A percentile compares a stretch with the other conserved stretches of the same genome.
Conservation (phyloP, 2,329 filamentous ascomycete species). For the Erysiphe neolycopersici region DNA sequence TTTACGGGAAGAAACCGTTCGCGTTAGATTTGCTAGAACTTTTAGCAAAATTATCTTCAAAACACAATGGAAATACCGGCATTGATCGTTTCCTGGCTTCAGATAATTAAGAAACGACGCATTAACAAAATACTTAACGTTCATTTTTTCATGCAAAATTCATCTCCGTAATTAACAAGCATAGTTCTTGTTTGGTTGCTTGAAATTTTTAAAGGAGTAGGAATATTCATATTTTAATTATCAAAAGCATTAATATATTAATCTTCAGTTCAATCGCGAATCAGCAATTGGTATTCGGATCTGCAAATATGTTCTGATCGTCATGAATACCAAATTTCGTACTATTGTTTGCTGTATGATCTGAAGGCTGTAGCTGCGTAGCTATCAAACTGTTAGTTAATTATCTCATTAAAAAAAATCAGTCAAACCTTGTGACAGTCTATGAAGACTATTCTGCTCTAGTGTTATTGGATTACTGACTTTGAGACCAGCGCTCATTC, state of each 20-base stretch:
- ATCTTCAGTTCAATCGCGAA: conserved; percentile 2
- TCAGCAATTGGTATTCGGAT: too few species aligned
- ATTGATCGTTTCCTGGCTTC: conserved; percentile 5
- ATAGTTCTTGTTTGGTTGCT: conserved; percentile 1
- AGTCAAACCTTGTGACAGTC: too few species aligned
- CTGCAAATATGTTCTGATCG: too few species aligned
- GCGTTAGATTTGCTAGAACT: conserved; percentile 4
- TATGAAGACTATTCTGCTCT: too few species aligned
- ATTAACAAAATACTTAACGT: too few species aligned
- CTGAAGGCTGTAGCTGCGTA: too few species aligned
- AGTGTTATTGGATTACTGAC: conserved; percentile 9
- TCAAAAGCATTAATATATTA: conserved; percentile 7
- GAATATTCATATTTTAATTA: conserved; percentile 4
- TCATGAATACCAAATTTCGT: too few species aligned
- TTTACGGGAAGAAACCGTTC: conserved; percentile 12
- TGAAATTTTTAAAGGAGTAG: conserved; percentile 4
- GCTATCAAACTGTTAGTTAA: too few species aligned
- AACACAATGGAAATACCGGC: conserved; percentile 2
- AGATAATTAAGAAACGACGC: conserved; percentile 7
- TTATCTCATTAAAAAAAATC: too few species aligned
- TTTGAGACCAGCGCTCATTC: conserved; percentile 14
- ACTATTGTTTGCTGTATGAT: too few species aligned
- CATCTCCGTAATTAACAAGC: conserved; percentile 1
- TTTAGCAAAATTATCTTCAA: background rate
- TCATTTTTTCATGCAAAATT: background rate